Conservation (phyloP, 2,329 filamentous ascomycete species). For the Rhynchosporium graminicola region DNA sequence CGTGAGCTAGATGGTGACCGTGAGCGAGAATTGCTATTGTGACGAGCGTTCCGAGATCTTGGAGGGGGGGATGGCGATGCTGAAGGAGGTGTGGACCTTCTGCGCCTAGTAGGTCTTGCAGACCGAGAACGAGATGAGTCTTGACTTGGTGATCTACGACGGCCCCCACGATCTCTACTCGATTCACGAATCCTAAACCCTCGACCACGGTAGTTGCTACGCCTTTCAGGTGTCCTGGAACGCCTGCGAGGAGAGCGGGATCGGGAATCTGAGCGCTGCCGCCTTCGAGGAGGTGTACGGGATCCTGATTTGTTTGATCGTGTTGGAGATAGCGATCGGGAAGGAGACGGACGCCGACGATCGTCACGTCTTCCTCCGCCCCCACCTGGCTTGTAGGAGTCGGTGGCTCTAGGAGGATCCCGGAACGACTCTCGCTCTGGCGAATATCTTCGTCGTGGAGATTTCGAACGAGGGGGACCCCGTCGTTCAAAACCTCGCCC, state of each 20-base stretch:
- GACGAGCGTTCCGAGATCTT: constrained; percentile 35
- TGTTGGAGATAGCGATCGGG: constrained; percentile 35
- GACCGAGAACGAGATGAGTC: constrained; percentile 35
- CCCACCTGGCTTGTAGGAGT: constrained; percentile 41
- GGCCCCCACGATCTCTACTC: constrained; percentile 39
- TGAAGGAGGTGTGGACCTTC: constrained; percentile 37
- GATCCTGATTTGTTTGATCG: constrained; percentile 35
- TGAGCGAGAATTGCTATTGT: constrained; percentile 39
- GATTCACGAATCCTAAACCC: constrained; percentile 36
- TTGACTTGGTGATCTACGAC: constrained; percentile 36
- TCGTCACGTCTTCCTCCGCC: constrained; percentile 37
- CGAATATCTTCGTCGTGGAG: constrained; percentile 44
- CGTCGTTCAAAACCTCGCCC: constrained; percentile 46
- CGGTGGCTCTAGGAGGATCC: constrained; percentile 31
- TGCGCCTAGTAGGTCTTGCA: constrained; percentile 35
- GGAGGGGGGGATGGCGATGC: constrained; percentile 37
- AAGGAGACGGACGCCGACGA: constrained; percentile 36
- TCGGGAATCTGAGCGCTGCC: constrained; percentile 36
- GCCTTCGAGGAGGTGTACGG: constrained; percentile 35
- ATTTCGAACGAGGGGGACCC: constrained; percentile 47
- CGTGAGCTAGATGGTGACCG: constrained; percentile 32
- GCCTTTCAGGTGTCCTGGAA: constrained; percentile 38
- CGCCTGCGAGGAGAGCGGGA: constrained; percentile 40
- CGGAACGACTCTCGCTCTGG: constrained; percentile 42
- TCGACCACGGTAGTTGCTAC: constrained; percentile 35